These are phyloP conservation scores for Nigrospora osmanthi DNA, from an alignment of 2,329 filamentous ascomycete species.

Conservation along the genomic window DNA sequence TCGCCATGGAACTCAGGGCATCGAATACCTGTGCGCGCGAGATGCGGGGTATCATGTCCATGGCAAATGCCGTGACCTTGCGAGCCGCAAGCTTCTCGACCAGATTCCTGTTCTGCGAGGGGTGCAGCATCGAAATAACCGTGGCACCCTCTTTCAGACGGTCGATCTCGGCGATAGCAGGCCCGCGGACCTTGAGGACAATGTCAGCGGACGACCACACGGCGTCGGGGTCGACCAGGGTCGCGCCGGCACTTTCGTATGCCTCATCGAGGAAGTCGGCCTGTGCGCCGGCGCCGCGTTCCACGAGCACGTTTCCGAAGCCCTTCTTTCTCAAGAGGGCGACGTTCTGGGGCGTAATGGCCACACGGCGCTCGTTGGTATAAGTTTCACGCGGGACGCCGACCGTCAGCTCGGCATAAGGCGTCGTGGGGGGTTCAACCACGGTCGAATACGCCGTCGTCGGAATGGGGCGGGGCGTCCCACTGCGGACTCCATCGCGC, in stretches of 20 bases:
- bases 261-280: conserved; percentile 73
- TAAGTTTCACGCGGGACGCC: conserved; percentile 76
- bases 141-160: conserved; percentile 62
- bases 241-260: conserved; percentile 72
- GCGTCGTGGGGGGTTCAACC: conserved; percentile 37
- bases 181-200: conserved; percentile 75
- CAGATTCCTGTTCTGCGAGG: conserved; percentile 68
- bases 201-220: conserved; percentile 73
- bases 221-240: conserved; percentile 58
- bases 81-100: conserved; percentile 65
- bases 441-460: conserved; percentile 20
- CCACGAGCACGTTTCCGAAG: conserved; percentile 67
- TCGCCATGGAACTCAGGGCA: conserved; percentile 86
- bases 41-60: conserved; percentile 90
- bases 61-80: conserved; percentile 73
- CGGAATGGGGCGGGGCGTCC: conserved; percentile 12
- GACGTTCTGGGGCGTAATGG: conserved; percentile 78
- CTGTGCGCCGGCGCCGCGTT: conserved; percentile 69
- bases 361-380: conserved; percentile 72
- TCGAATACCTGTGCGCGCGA: conserved; percentile 85
- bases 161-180: conserved; percentile 62
- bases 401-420: conserved; percentile 66
- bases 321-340: conserved; percentile 78
- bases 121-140: conserved; percentile 77
- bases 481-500: conserved; percentile 9